Conservation (phyloP, 192 early-diverging fungal genomes). For the Backusella australiensis region DNA sequence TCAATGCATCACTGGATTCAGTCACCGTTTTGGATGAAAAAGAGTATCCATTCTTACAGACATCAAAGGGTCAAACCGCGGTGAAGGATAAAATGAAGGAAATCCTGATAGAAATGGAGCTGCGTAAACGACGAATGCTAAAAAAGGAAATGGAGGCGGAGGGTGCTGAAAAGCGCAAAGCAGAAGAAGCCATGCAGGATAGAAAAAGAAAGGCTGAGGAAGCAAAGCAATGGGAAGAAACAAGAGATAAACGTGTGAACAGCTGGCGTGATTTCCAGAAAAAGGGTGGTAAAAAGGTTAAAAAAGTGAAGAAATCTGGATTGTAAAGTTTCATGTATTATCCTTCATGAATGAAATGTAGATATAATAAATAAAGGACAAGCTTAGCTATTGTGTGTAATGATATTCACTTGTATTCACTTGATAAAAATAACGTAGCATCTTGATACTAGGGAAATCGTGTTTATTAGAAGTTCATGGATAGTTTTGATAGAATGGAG, state of each 20-base stretch:
- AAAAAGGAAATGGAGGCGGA: constrained; percentile 60
- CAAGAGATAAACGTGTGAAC: constrained; percentile 53
- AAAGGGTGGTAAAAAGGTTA: constrained; percentile 50
- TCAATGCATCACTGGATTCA: constrained; percentile 31
- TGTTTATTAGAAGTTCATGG: no score
- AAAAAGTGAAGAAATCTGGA: constrained; percentile 40
- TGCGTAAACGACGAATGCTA: constrained; percentile 45
- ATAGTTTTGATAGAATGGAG: no score
- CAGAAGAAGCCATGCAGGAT: constrained; percentile 50
- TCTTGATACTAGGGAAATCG: no score
- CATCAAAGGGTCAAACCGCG: constrained; percentile 38
- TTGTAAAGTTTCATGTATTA: not conserved
- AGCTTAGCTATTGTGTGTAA: no score
- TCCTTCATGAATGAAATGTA: not conserved
- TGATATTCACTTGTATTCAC: no score
- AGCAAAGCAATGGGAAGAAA: constrained; percentile 56
- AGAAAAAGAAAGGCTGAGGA: constrained; percentile 56
- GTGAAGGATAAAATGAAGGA: constrained; percentile 53
- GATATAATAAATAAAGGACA: not conserved
- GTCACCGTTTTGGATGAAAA: constrained; percentile 12
- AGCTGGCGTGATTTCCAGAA: constrained; percentile 62
- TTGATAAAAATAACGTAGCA: no score
- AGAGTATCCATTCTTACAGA: constrained; percentile 42
- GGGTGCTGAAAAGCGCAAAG: constrained; percentile 39
- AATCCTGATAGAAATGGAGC: constrained; percentile 50